A percentile compares a stretch with the other conserved stretches of the same genome.
phyloP scores from a whole-genome alignment of 208 protist species.

The Leptomonas seymouri region DNA sequence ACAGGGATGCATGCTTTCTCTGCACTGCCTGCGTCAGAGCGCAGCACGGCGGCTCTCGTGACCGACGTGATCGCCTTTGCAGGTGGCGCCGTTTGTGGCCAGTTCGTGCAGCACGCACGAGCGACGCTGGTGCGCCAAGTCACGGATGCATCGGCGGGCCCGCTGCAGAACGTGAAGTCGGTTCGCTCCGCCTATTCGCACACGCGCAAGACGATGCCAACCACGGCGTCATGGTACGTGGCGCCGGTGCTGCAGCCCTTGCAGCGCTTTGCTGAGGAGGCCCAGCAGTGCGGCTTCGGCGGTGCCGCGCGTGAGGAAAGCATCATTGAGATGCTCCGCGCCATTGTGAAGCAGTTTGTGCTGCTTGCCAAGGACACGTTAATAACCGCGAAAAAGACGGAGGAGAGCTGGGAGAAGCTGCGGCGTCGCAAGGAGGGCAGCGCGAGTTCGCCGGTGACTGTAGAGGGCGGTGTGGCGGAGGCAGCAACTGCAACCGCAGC shows the following conservation, averaged over 20 bases:
- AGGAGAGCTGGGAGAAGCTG: conserved; percentile 91
- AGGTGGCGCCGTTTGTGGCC: conserved; percentile 26
- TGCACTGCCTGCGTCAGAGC: conserved; percentile 9
- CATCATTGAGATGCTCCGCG: conserved; percentile 27
- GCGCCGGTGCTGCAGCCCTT: conserved; percentile 58
- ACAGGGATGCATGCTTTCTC: background rate
- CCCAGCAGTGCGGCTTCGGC: conserved; percentile 24
- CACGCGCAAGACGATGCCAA: conserved; percentile 70
- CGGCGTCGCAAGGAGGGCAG: conserved; percentile 63
- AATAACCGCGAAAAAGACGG: conserved; percentile 80
- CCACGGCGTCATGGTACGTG: conserved; percentile 77
- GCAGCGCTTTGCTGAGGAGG: conserved; percentile 36
- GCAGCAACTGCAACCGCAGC: too few species aligned
- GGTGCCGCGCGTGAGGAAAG: conserved; percentile 20
- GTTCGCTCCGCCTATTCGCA: conserved; percentile 77
- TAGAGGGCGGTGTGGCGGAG: background rate
- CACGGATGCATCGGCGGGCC: conserved; percentile 36
- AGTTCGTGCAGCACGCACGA: conserved; percentile 27
- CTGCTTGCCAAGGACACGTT: conserved; percentile 72
- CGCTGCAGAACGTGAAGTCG: conserved; percentile 76
- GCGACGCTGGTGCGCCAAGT: conserved; percentile 38
- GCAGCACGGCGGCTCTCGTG: conserved; percentile 20
- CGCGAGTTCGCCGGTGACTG: background rate
- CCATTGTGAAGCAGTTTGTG: conserved; percentile 48
- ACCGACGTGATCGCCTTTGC: conserved; percentile 28